Percentiles rank a stretch among this genome's conserved stretches.
These are phyloP conservation scores for Pseudogymnoascus sp. DNA, from an alignment of 2,329 filamentous ascomycete genomes.

Conservation along the genomic window DNA sequence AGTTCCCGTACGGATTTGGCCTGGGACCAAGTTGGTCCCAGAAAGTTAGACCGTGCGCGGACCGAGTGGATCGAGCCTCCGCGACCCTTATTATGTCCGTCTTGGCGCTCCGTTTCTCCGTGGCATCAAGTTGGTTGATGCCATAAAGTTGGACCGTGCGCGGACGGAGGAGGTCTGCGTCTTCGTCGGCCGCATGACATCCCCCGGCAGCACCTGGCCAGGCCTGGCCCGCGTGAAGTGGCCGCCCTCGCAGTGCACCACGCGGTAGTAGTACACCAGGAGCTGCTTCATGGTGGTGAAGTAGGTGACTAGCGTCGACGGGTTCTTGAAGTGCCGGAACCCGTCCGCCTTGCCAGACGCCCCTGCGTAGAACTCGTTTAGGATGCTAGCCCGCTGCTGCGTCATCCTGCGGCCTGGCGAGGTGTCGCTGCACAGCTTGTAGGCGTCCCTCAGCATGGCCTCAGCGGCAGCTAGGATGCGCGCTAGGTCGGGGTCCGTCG, in stretches of 20 bases:
- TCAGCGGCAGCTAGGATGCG: slow-evolving; percentile 12
- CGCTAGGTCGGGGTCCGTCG: slow-evolving; percentile 11
- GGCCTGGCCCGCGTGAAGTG: slow-evolving; percentile 8
- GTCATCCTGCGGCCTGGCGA: slow-evolving; percentile 14
- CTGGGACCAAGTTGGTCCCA: too few relatives aligned
- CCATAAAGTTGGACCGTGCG: too few relatives aligned
- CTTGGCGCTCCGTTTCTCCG: too few relatives aligned
- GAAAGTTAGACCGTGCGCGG: too few relatives aligned
- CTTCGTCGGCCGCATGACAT: neutral
- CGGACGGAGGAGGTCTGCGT: neutral
- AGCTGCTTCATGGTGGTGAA: slow-evolving; percentile 15
- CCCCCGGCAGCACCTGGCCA: neutral
- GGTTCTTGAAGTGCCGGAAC: slow-evolving; percentile 14
- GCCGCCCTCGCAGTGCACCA: slow-evolving; percentile 9
- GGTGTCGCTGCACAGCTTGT: slow-evolving; percentile 13
- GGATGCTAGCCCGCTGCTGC: slow-evolving; percentile 13
- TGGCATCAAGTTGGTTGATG: too few relatives aligned
- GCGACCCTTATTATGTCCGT: too few relatives aligned
- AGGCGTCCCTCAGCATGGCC: slow-evolving; percentile 12
- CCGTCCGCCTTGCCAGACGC: slow-evolving; percentile 2
- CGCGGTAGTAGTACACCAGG: slow-evolving; percentile 13
- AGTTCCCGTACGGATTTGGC: too few relatives aligned
- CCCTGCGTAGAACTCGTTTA: slow-evolving; percentile 14
- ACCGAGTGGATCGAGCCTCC: too few relatives aligned
- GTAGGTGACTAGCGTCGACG: slow-evolving; percentile 12